phyloP scores from a whole-genome alignment of 106 monocot genomes.

The Dactylorhiza incarnata region DNA sequence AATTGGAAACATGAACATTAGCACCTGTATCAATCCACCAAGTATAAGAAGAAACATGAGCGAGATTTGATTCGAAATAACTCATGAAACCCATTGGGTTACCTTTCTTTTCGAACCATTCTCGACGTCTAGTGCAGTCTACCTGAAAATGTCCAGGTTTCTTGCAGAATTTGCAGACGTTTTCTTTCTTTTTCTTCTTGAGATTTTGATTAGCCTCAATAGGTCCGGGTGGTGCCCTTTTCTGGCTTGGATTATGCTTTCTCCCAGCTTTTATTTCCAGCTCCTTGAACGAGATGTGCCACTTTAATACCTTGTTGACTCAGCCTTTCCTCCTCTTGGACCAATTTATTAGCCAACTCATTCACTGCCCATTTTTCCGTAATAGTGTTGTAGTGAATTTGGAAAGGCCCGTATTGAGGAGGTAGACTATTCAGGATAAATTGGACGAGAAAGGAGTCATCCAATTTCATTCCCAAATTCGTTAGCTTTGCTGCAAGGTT shows the following conservation, averaged over 20 bases:
- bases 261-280: background rate
- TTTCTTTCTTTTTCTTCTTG: conserved; percentile 1
- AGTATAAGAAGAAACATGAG: conserved; percentile 16
- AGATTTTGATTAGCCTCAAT: background rate
- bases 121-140: conserved; percentile 1
- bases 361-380: background rate
- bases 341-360: conserved; percentile 1
- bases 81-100: background rate
- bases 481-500: conserved; percentile 10
- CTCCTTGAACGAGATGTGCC: conserved; percentile 1
- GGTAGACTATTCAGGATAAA: conserved; percentile 14
- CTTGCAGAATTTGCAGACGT: background rate
- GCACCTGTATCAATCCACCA: conserved; percentile 13
- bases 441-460: conserved; percentile 16
- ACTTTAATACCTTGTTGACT: background rate
- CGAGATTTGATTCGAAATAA: conserved; percentile 15
- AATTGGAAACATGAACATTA: conserved; percentile 16
- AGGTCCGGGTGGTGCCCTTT: too few relatives aligned
- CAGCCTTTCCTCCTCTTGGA: background rate
- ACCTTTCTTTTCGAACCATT: conserved; percentile 21
- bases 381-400: conserved; percentile 5
- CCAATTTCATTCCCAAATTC: conserved; percentile 10
- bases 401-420: conserved; percentile 10
- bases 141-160: conserved; percentile 5
- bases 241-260: background rate